Conservation (phyloP, 106 monocot genomes). For the Apostasia ramifera region DNA sequence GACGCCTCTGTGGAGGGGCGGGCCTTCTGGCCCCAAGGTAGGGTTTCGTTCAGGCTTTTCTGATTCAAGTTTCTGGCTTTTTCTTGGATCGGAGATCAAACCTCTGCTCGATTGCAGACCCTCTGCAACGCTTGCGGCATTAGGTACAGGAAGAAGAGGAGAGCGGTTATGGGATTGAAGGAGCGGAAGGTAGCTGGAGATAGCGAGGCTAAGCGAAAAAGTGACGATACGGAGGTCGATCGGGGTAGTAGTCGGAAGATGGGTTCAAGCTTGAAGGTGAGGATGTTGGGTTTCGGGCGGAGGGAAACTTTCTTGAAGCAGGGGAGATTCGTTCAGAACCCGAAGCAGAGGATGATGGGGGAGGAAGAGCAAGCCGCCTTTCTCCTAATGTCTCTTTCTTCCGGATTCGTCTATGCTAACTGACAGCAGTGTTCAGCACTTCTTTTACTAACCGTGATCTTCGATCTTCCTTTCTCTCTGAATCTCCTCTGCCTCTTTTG, state of each 20-base stretch:
- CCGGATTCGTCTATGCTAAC: constrained; percentile 19
- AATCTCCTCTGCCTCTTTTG: background rate
- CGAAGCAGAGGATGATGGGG: constrained; percentile 9
- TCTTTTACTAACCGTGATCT: background rate
- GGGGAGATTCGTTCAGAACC: background rate
- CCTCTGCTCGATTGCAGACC: constrained; percentile 4
- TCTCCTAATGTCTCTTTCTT: constrained; percentile 19
- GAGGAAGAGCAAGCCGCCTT: constrained; percentile 24
- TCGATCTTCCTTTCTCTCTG: background rate
- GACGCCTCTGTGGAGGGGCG: constrained; percentile 25
- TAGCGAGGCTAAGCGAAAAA: background rate
- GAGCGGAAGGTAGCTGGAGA: background rate
- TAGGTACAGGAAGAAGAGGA: constrained; percentile 23
- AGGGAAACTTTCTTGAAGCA: constrained; percentile 9
- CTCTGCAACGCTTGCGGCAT: constrained; percentile 29
- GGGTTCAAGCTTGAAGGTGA: constrained; percentile 9
- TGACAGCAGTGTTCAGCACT: too few species aligned
- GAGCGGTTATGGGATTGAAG: constrained; percentile 12
- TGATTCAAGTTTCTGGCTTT: background rate
- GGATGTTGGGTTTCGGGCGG: constrained; percentile 3
- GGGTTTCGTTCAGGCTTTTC: background rate
- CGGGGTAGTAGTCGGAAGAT: background rate
- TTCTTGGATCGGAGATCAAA: background rate
- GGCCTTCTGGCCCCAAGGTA: constrained; percentile 23
- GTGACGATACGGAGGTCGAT: background rate